A percentile compares a stretch with the other conserved stretches of the same genome.
phyloP scores from a whole-genome alignment of 164 flowering plant species.

The Liriodendron chinense region DNA sequence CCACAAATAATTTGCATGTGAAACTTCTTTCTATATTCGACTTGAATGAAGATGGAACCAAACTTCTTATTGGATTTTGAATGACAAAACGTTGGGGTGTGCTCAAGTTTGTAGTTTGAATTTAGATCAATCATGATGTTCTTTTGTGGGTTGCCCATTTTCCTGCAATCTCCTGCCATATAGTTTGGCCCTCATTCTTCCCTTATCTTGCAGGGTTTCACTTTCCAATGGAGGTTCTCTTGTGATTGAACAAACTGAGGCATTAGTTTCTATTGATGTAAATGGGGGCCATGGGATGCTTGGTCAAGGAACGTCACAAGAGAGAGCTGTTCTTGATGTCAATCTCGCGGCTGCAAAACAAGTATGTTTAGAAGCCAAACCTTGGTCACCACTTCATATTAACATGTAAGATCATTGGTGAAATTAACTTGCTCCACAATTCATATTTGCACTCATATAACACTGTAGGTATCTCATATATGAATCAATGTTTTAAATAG shows the following conservation, averaged over 20 bases:
- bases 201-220: slow-evolving; percentile 59
- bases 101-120: neutral
- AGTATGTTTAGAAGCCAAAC: slow-evolving; percentile 40
- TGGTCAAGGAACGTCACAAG: slow-evolving; percentile 81
- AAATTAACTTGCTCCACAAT: slow-evolving; percentile 1
- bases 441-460: neutral
- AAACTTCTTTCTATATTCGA: neutral
- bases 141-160: neutral
- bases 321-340: slow-evolving; percentile 88
- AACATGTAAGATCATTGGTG: slow-evolving; percentile 5
- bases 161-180: neutral
- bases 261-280: slow-evolving; percentile 93
- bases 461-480: no score
- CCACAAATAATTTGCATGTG: neutral
- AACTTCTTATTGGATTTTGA: neutral
- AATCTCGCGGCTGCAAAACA: slow-evolving; percentile 97
- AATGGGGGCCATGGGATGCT: slow-evolving; percentile 96
- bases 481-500: no score
- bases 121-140: neutral
- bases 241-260: slow-evolving; percentile 97
- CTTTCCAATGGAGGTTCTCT: slow-evolving; percentile 87
- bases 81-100: neutral
- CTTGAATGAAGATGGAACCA: neutral
- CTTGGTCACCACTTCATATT: slow-evolving; percentile 12
- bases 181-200: slow-evolving; percentile 10